Base-by-base conservation (phyloP, 441 rosid species). In the Euphorbia schlechtendalii region DNA sequence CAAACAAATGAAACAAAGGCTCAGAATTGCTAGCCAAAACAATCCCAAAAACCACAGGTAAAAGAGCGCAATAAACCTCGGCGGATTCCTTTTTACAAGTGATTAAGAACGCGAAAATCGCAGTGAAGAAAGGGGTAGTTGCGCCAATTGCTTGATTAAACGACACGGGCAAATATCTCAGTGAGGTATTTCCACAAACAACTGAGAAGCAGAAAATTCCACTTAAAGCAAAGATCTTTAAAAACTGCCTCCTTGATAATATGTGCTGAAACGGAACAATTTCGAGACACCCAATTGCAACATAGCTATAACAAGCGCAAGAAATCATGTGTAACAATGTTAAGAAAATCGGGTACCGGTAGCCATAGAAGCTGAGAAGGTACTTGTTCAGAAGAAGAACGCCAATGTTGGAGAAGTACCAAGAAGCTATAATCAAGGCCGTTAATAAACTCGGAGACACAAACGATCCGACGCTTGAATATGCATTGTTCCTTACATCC, bases 101-200 rank as follows among this genome's bases (percentile, higher is more conserved):
- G 11, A 92, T 88, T 52, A 89, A 55, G 67, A 92, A 88, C 3
- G 98, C 92, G 66, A 92, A 92, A 32, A 92, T 86, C 13, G 98
- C 98, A 34, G 98, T 92, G 75, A 92, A 92, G 67, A 92, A 92
- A 2, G 98, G 98, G 48, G 98, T 92, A 3, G 98, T 92, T 0
- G 98, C 98, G 14, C 98, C 98, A 52, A 92, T 86, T 1, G 96
- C 96, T 63, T 92, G 98, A 41, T 92, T 92, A 59, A 92, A 92
- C 21, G 98, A 92, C 8, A 92, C 94, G 3, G 98, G 98, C 34
- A 92, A 82, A 81, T 92, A 92, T 63, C 96, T 83, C 9, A 92
- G 82, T 1, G 94, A 86, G 28, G 98, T 92, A 76, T 92, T 92
- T 3, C 98, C 98, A 59, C 98, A 92, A 1, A 92, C 98, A 5